Evolutionary conservation across 495 filamentous ascomycete species (phyloP).

Genomic region (Achaetomiella virescens): DNA sequence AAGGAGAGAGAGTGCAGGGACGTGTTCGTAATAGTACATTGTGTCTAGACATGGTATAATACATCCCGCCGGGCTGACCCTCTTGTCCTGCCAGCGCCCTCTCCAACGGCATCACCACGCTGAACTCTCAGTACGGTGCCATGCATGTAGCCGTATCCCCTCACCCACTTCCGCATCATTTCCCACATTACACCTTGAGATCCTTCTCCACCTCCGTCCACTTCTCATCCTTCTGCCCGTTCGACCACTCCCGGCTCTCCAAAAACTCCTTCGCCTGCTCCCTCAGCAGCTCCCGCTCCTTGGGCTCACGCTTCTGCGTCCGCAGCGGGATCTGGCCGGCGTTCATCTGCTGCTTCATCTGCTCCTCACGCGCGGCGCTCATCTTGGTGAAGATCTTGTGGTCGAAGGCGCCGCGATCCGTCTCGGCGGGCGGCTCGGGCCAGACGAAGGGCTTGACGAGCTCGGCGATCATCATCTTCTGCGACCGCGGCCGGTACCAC

Average conservation of each 20-base stretch:
- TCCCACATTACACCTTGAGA: background rate
- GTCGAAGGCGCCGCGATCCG: conserved; percentile 41
- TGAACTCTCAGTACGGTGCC: background rate
- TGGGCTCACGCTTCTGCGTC: conserved; percentile 11
- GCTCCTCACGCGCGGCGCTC: conserved; percentile 37
- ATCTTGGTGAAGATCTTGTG: conserved; percentile 25
- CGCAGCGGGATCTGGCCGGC: conserved; percentile 30
- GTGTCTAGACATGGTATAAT: conserved; percentile 10
- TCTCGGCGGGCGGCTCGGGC: conserved; percentile 53
- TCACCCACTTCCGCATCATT: conserved; percentile 14
- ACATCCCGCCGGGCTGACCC: conserved; percentile 8
- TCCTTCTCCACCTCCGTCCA: conserved; percentile 29
- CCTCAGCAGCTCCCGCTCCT: conserved; percentile 19
- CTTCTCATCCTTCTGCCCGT: conserved; percentile 33
- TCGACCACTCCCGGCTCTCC: conserved; percentile 34
- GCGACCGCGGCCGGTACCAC: conserved; percentile 53
- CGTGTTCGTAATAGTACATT: conserved; percentile 2
- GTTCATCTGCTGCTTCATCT: conserved; percentile 25
- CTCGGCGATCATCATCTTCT: conserved; percentile 90
- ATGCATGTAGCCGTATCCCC: background rate
- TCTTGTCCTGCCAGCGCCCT: background rate
- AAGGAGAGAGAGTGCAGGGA: background rate
- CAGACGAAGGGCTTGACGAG: conserved; percentile 78
- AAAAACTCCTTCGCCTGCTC: conserved; percentile 30
- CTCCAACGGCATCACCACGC: background rate